Conservation (phyloP, 306 rosid species). For the Chamaecrista fasciculata region DNA sequence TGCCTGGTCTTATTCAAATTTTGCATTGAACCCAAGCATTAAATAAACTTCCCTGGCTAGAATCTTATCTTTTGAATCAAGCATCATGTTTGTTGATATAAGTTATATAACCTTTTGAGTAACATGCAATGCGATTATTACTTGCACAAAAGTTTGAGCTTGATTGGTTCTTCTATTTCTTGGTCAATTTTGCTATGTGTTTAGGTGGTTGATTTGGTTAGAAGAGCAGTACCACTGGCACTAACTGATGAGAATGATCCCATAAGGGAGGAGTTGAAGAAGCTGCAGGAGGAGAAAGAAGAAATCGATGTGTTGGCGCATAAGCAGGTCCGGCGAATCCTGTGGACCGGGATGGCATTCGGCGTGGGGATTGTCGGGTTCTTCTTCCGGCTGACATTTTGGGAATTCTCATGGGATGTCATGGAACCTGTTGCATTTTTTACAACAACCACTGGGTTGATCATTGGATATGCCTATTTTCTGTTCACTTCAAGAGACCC, state of each 20-base stretch:
- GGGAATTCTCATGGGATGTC: constrained; percentile 99
- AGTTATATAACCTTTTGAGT: not conserved
- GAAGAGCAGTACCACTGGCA: constrained; percentile 78
- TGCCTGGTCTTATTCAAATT: not conserved
- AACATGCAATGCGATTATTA: constrained; percentile 17
- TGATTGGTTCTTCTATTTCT: not conserved
- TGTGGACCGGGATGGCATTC: constrained; percentile 65
- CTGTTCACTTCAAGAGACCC: constrained; percentile 90
- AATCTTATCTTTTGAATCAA: not conserved
- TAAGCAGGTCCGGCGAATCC: constrained; percentile 71
- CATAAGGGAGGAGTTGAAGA: constrained; percentile 57
- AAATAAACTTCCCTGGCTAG: not conserved
- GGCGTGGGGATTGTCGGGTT: constrained; percentile 48
- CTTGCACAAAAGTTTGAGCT: not conserved
- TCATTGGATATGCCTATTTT: constrained; percentile 90
- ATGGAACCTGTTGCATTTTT: constrained; percentile 95
- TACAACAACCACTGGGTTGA: constrained; percentile 64
- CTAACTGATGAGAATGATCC: constrained; percentile 68
- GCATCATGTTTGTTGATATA: constrained; percentile 4
- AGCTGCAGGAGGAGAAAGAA: constrained; percentile 61
- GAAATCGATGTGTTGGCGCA: constrained; percentile 73
- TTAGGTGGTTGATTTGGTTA: constrained; percentile 81
- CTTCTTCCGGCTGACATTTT: constrained; percentile 89
- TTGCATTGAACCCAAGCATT: not conserved
- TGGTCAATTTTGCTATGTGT: constrained; percentile 13